Base-by-base conservation (phyloP, 1,284 basidiomycete genomes). In the Austroboletus niveus region DNA sequence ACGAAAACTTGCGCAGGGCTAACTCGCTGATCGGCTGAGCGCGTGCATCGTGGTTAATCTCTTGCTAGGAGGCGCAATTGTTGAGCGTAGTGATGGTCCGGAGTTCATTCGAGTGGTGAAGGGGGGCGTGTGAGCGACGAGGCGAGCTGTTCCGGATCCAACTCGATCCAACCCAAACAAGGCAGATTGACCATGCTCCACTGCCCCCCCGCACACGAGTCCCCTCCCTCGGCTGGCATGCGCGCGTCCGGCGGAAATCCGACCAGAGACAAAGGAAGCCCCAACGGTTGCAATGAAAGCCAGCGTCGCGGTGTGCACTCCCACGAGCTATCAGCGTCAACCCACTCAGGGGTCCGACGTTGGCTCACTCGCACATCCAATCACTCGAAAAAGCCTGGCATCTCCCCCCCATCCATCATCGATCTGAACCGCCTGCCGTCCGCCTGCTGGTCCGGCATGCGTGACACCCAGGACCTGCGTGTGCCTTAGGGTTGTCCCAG, bases 281-380 rank as follows among this genome's bases (percentile, higher is more conserved):
- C 15, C 35, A 41, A 39, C 35, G 44, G 48, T 10, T 14, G 46
- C 44, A 27, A 38, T 56, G 45, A 31, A 17, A 36, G 22, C 24
- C 44, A 46, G 43, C 46, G 46, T 51, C 56, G 51, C 52, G 15
- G 34, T 11, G 50, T 63, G 52, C 45, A 53, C 61, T 62, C 65
- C 63, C 62, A 67, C 62, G 65, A 64, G 59, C 50, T 49, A 57
- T 53, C 54, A 44, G 59, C 61, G 57, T 45, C 57, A 55, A 60
- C 61, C 65, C 61, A 68, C 65, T 66, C n/a, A 63, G 61, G 65
- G 65, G 65, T 62, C 65, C 65, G 63, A 66, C 47, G 22, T 35
- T 52, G 51, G 49, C 47, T 55, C 57, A 56, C 56, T 53, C 49
- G 22, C 17, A 50, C 59, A 49, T 65, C 48, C 45, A 60, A 55